Percentiles rank a stretch among this genome's conserved stretches.
These are phyloP conservation scores for Phytomonas serpens DNA, from an alignment of 208 protist genomes.

Conservation along the genomic window DNA sequence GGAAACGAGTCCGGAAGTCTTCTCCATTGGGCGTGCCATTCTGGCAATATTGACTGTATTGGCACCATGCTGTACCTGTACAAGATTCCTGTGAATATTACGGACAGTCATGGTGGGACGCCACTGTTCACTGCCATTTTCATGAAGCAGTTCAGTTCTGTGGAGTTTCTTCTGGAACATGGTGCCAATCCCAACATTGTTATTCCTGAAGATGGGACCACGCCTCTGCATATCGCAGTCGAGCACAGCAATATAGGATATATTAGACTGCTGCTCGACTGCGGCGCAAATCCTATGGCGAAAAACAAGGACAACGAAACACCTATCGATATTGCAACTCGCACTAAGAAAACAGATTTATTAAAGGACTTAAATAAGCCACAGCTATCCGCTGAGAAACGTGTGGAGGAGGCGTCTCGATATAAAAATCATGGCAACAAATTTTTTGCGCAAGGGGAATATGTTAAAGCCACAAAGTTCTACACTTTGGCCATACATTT, in stretches of 20 bases:
- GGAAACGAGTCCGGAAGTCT: conserved; percentile 59
- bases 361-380: conserved; percentile 69
- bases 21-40: conserved; percentile 86
- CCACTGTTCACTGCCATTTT: conserved; percentile 81
- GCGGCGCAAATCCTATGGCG: conserved; percentile 47
- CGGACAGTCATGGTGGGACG: conserved; percentile 75
- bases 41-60: conserved; percentile 58
- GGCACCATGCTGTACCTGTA: conserved; percentile 77
- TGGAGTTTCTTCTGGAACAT: conserved; percentile 85
- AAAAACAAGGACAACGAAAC: conserved; percentile 61
- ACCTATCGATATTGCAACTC: conserved; percentile 32
- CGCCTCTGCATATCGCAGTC: conserved; percentile 80
- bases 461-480: conserved; percentile 88
- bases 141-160: conserved; percentile 66
- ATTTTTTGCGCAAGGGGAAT: conserved; percentile 76
- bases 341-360: conserved; percentile 25
- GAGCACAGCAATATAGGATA: conserved; percentile 67
- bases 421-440: conserved; percentile 90
- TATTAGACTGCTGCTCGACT: conserved; percentile 55
- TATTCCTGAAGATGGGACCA: conserved; percentile 60
- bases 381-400: conserved; percentile 27
- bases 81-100: conserved; percentile 55
- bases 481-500: conserved; percentile 90
- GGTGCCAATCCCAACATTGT: conserved; percentile 49
- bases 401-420: conserved; percentile 40